Evolutionary conservation across 805 yeast genomes (phyloP), one percentile per base, ranked within the genome.

Genomic region (Saccharomycopsis fermentans): DNA sequence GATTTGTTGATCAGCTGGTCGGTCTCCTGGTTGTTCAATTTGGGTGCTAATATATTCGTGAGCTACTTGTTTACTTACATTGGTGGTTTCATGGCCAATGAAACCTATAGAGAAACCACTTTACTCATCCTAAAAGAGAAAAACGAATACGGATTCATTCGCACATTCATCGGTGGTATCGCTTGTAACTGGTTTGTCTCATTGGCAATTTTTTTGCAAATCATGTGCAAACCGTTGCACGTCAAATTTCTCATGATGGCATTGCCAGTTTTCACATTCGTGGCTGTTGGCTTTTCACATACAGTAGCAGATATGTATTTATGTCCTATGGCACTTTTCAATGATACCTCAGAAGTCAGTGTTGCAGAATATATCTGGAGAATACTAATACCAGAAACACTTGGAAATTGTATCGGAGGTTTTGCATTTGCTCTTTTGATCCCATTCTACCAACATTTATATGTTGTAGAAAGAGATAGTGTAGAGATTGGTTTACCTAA

Each of bases 381-480:
- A 67, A 71, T 84, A 0, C 72, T 87, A 64, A 71, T 88, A 9
- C 88, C 95, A 0, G 89, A 84, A 0, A 76, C 83, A 0, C 64
- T 88, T 14, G 96, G 96, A 0, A 88, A 88, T 67, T 79, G 84
- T 0, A 75, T 88, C 34, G 96, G 96, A n/a, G 96, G 96, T 0
- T 67, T 78, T 0, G 73, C 80, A 34, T 88, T 88, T 68, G 84
- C 84, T 4, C 64, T 83, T 3, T 74, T 79, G 0, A 70, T 86
- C 11, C 90, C 94, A 8, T 88, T 82, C 79, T 88, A 86, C 65
- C 73, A 85, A 61, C 95, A 88, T 67, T 66, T 88, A 54, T 77
- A 80, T 21, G 87, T 82, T 40, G 89, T 87, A 40, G 95, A 87
- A 67, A 72, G 80, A 59, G 95, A 87, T 71, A 80, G 82, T 69